Percentiles rank a stretch among this genome's conserved stretches.
phyloP scores from a whole-genome alignment of 768 basidiomycete genomes.

The Suillus paluster region DNA sequence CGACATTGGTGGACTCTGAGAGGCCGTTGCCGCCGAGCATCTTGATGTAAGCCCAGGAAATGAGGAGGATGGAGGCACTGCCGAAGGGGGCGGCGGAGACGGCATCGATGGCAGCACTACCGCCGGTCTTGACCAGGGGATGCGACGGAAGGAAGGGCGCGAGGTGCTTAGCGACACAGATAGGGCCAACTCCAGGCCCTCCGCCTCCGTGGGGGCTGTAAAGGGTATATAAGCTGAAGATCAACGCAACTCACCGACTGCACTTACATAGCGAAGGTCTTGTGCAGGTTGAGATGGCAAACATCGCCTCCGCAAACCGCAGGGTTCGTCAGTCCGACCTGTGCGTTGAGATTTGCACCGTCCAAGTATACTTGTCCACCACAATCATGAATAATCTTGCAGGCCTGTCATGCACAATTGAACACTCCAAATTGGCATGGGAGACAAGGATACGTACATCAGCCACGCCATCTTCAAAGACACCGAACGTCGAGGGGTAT shows the following conservation, averaged over 20 bases:
- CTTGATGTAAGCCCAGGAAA: conserved; percentile 99
- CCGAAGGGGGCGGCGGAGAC: conserved; percentile 94
- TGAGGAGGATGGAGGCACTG: conserved; percentile 92
- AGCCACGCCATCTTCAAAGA: conserved; percentile 91
- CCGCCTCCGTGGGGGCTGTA: conserved; percentile 93
- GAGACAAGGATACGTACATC: conserved; percentile 46
- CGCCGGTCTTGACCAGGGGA: conserved; percentile 69
- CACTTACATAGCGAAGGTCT: conserved; percentile 92
- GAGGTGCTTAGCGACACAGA: conserved; percentile 93
- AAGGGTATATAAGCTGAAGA: conserved; percentile 2
- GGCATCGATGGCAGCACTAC: conserved; percentile 77
- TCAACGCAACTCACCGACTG: not conserved
- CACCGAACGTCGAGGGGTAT: conserved; percentile 97
- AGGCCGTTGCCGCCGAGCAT: conserved; percentile 98
- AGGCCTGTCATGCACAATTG: conserved; percentile 55
- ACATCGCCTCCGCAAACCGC: conserved; percentile 97
- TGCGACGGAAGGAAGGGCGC: conserved; percentile 94
- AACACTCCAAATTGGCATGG: not conserved
- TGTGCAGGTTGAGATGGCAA: conserved; percentile 97
- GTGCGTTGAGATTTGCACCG: conserved; percentile 92
- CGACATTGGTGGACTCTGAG: conserved; percentile 80
- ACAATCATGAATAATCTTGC: conserved; percentile 90
- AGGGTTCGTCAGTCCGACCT: conserved; percentile 91
- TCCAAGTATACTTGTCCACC: conserved; percentile 99
- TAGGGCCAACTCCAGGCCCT: conserved; percentile 95